Percentiles rank a stretch among this genome's conserved stretches.
Evolutionary conservation across 129 eudicot species (phyloP).

Genomic region (Pseudognaphalium luteoalbum): DNA sequence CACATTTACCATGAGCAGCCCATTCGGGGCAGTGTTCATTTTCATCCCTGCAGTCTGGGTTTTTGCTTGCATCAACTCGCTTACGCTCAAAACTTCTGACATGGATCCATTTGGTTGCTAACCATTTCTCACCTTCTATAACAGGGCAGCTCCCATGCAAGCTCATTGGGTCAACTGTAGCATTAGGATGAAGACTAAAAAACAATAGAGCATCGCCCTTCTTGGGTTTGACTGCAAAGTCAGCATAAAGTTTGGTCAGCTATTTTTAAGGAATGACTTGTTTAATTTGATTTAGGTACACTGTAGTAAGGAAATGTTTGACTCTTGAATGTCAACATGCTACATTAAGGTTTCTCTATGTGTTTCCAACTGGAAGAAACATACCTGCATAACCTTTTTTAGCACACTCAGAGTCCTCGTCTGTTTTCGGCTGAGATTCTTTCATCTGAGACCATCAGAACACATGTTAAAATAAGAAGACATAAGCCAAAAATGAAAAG

Average conservation of each 20-base stretch:
- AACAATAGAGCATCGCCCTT: constrained; percentile 80
- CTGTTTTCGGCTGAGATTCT: constrained; percentile 53
- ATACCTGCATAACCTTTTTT: constrained; percentile 72
- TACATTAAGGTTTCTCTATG: background rate
- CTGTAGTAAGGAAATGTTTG: background rate
- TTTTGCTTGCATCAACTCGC: constrained; percentile 17
- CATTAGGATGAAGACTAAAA: constrained; percentile 71
- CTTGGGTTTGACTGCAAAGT: constrained; percentile 67
- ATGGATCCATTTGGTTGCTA: constrained; percentile 92
- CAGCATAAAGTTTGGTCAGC: constrained; percentile 15
- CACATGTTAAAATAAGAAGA: constrained; percentile 5
- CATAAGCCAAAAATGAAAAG: constrained; percentile 3
- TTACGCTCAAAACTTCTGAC: constrained; percentile 58
- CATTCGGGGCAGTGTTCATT: constrained; percentile 43
- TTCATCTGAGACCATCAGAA: constrained; percentile 38
- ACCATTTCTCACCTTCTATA: constrained; percentile 85
- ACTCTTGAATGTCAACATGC: constrained; percentile 6
- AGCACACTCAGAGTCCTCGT: constrained; percentile 71
- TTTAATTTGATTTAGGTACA: background rate
- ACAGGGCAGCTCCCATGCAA: constrained; percentile 91
- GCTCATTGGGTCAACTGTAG: constrained; percentile 59
- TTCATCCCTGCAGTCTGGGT: constrained; percentile 47
- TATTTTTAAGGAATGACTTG: background rate
- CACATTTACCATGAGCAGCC: constrained; percentile 77
- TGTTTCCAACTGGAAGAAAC: background rate